A percentile compares a stretch with the other conserved stretches of the same genome.
These are phyloP conservation scores for Phytophthora pinifolia DNA, from an alignment of 352 stramenopile species.

Conservation along the genomic window DNA sequence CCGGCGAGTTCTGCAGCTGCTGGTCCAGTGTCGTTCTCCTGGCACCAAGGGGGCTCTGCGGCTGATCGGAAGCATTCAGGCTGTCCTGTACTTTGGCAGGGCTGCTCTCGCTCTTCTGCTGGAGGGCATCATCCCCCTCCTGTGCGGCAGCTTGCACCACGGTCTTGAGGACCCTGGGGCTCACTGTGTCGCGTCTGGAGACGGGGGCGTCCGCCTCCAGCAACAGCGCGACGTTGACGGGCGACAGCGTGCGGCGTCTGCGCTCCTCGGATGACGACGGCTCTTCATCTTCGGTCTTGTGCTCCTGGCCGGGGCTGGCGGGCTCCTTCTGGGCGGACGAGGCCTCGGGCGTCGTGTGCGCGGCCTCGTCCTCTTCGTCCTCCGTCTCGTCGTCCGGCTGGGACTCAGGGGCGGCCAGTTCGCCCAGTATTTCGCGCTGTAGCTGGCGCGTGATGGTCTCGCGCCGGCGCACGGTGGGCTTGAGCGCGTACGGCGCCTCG, in stretches of 20 bases:
- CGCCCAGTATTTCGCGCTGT: constrained; percentile 63
- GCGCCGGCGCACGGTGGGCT: constrained; percentile 24
- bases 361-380: background rate
- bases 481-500: constrained; percentile 35
- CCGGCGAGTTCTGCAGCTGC: constrained; percentile 11
- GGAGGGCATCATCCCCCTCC: background rate
- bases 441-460: constrained; percentile 62
- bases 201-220: constrained; percentile 26
- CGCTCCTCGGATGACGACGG: constrained; percentile 3
- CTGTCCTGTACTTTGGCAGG: constrained; percentile 3
- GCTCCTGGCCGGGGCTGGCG: background rate
- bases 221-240: constrained; percentile 39
- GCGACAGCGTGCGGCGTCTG: constrained; percentile 48
- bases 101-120: no score
- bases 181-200: constrained; percentile 37
- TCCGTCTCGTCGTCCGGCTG: constrained; percentile 1
- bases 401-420: constrained; percentile 3
- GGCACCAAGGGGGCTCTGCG: background rate
- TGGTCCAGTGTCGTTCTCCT: background rate
- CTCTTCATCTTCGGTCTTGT: constrained; percentile 19
- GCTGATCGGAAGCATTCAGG: constrained; percentile 4
- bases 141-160: constrained; percentile 18
- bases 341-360: background rate
- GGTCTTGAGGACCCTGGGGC: constrained; percentile 33
- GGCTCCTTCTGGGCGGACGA: background rate